Evolutionary conservation across 1,284 basidiomycete species (phyloP).

Genomic region (Taiwanofungus camphoratus): DNA sequence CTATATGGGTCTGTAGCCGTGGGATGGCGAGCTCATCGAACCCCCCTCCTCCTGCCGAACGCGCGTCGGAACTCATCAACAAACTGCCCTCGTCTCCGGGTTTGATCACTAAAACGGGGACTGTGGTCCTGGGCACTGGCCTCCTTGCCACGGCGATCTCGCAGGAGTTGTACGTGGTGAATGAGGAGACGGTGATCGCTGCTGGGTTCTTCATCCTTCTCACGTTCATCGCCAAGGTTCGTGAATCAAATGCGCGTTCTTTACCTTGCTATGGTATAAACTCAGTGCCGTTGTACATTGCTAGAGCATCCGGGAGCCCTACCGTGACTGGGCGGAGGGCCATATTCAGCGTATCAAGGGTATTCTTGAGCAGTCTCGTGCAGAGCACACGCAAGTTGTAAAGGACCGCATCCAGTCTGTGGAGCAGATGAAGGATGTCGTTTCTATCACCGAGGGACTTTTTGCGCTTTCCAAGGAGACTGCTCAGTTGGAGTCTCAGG

Average conservation of each 20-base stretch:
- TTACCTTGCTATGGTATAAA: too few relatives aligned
- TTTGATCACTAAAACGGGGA: constrained; percentile 92
- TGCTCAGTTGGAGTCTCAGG: constrained; percentile 84
- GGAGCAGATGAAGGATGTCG: constrained; percentile 91
- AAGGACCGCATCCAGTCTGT: constrained; percentile 91
- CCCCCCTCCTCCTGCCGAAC: constrained; percentile 76
- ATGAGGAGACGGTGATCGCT: constrained; percentile 88
- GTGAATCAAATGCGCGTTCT: constrained; percentile 32
- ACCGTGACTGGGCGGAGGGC: constrained; percentile 88
- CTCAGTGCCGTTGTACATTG: neutral
- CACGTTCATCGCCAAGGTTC: constrained; percentile 77
- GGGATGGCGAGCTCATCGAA: constrained; percentile 57
- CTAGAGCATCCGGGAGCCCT: constrained; percentile 63
- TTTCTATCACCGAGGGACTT: constrained; percentile 83
- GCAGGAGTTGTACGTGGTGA: constrained; percentile 96
- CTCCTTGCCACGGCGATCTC: constrained; percentile 91
- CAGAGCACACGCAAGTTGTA: constrained; percentile 91
- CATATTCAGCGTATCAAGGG: constrained; percentile 81
- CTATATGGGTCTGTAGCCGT: constrained; percentile 39
- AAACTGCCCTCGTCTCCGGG: constrained; percentile 85
- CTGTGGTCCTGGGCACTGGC: constrained; percentile 88
- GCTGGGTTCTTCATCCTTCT: constrained; percentile 86
- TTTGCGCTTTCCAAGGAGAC: constrained; percentile 97
- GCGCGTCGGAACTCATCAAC: constrained; percentile 89
- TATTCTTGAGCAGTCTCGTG: constrained; percentile 80